Evolutionary conservation across 176 grass and related monocot species (phyloP).

Genomic region (Alloteropsis semialata): DNA sequence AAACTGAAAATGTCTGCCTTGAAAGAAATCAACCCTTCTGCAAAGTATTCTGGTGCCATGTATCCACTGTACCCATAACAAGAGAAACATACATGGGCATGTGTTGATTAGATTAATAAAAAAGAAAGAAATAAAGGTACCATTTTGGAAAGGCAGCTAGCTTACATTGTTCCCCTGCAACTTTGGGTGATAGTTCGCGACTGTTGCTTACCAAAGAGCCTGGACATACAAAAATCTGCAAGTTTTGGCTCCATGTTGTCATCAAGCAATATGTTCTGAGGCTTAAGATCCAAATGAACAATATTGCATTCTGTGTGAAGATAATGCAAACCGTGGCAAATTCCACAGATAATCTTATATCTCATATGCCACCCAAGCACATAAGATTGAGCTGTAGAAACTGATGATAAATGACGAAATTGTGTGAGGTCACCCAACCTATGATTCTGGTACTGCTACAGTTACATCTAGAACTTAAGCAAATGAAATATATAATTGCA

Average conservation of each 20-base stretch:
- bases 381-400: not conserved
- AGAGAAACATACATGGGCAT: too few relatives aligned
- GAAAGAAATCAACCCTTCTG: not conserved
- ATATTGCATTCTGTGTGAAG: not conserved
- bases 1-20: slow-evolving; percentile 11
- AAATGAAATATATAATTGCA: too few relatives aligned
- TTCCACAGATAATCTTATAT: not conserved
- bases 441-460: too few relatives aligned
- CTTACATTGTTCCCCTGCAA: not conserved
- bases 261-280: not conserved
- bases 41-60: not conserved
- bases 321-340: not conserved
- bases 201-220: not conserved
- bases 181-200: not conserved
- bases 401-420: too few relatives aligned
- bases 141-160: too few relatives aligned
- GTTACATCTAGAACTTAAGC: too few relatives aligned
- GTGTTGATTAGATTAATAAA: too few relatives aligned
- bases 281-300: slow-evolving; percentile 2
- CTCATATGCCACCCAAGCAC: not conserved
- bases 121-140: too few relatives aligned
- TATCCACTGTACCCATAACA: too few relatives aligned
- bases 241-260: not conserved
- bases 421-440: too few relatives aligned
- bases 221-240: slow-evolving; percentile 2